phyloP scores from a whole-genome alignment of 345 rosid genomes.

The Lagerstroemia speciosa region DNA sequence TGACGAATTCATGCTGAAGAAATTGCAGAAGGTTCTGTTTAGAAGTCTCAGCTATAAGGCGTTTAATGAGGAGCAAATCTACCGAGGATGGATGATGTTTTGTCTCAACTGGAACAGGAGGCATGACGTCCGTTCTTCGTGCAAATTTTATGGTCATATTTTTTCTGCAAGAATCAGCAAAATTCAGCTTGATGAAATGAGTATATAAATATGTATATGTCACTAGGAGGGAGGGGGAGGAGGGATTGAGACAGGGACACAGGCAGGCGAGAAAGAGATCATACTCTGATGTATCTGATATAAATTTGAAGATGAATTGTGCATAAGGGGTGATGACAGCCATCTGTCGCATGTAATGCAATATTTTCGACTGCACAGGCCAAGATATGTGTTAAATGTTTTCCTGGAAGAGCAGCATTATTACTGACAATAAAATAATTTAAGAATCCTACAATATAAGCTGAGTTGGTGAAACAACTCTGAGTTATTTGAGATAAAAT shows the following conservation, averaged over 20 bases:
- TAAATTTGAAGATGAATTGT: constrained; percentile 73
- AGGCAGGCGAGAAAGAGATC: constrained; percentile 33
- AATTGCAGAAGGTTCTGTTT: constrained; percentile 77
- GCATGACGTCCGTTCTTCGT: constrained; percentile 90
- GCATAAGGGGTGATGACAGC: constrained; percentile 97
- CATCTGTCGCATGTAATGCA: constrained; percentile 98
- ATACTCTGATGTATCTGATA: constrained; percentile 73
- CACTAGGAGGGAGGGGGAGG: not conserved
- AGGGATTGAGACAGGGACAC: constrained; percentile 13
- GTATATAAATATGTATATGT: not conserved
- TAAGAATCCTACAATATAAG: constrained; percentile 7
- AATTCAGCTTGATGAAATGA: not conserved
- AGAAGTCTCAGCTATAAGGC: constrained; percentile 79
- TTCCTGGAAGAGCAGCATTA: constrained; percentile 1
- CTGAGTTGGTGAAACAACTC: not conserved
- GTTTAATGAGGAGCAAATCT: constrained; percentile 84
- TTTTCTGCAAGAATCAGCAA: constrained; percentile 42
- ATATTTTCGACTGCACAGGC: constrained; percentile 75
- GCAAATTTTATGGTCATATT: constrained; percentile 74
- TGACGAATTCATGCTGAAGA: constrained; percentile 94
- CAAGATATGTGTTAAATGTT: constrained; percentile 12
- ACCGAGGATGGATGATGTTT: constrained; percentile 97
- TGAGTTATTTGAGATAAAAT: not conserved
- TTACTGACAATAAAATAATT: not conserved
- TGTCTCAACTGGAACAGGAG: constrained; percentile 89